These are phyloP conservation scores for Cytospora leucostoma DNA, from an alignment of 2,329 filamentous ascomycete species.

Conservation along the genomic window DNA sequence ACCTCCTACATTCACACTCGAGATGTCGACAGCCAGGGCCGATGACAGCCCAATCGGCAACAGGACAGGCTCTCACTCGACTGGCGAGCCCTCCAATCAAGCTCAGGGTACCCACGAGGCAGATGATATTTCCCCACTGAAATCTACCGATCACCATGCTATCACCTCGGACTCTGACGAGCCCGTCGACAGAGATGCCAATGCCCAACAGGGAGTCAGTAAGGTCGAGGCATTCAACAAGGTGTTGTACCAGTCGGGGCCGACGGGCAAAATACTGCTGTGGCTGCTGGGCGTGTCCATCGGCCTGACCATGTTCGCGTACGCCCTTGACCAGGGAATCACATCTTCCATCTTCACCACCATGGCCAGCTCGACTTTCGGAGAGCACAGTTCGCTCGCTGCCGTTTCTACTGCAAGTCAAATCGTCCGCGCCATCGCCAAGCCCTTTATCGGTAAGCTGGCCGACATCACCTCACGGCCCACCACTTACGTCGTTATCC, in stretches of 20 bases:
- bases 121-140: slow-evolving; percentile 13
- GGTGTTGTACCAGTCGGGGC: slow-evolving; percentile 42
- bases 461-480: slow-evolving; percentile 42
- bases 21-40: slow-evolving; percentile 13
- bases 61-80: slow-evolving; percentile 8
- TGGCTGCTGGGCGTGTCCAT: slow-evolving; percentile 41
- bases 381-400: slow-evolving; percentile 37
- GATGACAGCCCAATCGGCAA: slow-evolving; percentile 1
- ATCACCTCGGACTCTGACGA: slow-evolving; percentile 10
- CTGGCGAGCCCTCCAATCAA: slow-evolving; percentile 6
- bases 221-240: slow-evolving; percentile 44
- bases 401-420: slow-evolving; percentile 38
- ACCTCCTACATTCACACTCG: background rate
- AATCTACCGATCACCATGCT: slow-evolving; percentile 12
- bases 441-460: slow-evolving; percentile 43
- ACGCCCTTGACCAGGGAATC: slow-evolving; percentile 42
- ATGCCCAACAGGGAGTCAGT: slow-evolving; percentile 35
- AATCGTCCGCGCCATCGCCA: slow-evolving; percentile 43
- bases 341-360: slow-evolving; percentile 37
- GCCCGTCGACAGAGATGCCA: slow-evolving; percentile 10
- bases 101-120: background rate
- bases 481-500: slow-evolving; percentile 42
- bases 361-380: slow-evolving; percentile 40
- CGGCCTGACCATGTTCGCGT: slow-evolving; percentile 40
- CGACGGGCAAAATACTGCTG: slow-evolving; percentile 38